A percentile compares a stretch with the other conserved stretches of the same genome.
Evolutionary conservation across 2,329 filamentous ascomycete genomes (phyloP).

Genomic region (Thermothelomyces thermophilus): DNA sequence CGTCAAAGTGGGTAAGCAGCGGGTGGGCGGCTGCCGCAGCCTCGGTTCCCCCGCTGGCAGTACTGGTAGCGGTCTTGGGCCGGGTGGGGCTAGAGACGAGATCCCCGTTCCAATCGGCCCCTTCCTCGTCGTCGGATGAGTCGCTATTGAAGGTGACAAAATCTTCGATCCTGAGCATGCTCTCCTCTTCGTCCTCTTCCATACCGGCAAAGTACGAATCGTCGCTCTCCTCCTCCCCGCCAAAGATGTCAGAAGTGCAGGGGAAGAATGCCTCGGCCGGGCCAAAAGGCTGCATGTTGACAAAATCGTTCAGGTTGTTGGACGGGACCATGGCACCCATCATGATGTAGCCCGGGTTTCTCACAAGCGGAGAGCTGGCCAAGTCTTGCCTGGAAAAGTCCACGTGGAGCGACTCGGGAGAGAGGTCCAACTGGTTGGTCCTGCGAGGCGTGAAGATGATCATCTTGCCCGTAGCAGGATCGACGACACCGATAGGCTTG

Average conservation of each 20-base stretch:
- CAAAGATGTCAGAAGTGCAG: constrained; percentile 54
- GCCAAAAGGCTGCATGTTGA: constrained; percentile 61
- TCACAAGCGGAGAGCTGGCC: constrained; percentile 51
- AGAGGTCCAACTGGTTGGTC: constrained; percentile 44
- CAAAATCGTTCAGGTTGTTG: constrained; percentile 49
- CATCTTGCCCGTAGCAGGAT: constrained; percentile 53
- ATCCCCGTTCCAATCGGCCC: constrained; percentile 40
- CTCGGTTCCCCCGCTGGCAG: constrained; percentile 44
- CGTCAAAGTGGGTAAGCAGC: constrained; percentile 61
- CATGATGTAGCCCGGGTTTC: constrained; percentile 69
- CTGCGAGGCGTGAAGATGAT: constrained; percentile 56
- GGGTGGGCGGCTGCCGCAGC: constrained; percentile 40
- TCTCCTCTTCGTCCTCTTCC: constrained; percentile 56
- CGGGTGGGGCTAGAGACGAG: constrained; percentile 45
- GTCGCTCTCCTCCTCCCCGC: constrained; percentile 46
- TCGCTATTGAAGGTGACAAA: constrained; percentile 63
- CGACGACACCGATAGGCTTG: constrained; percentile 53
- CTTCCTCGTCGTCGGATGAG: constrained; percentile 56
- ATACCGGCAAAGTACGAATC: constrained; percentile 34
- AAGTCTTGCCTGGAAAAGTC: constrained; percentile 36
- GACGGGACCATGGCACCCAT: constrained; percentile 63
- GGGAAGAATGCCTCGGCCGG: constrained; percentile 72
- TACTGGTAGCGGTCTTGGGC: constrained; percentile 27
- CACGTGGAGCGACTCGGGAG: constrained; percentile 49
- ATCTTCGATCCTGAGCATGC: constrained; percentile 60